Conservation (phyloP, 2,329 filamentous ascomycete genomes). For the Penicillium brasilianum region DNA sequence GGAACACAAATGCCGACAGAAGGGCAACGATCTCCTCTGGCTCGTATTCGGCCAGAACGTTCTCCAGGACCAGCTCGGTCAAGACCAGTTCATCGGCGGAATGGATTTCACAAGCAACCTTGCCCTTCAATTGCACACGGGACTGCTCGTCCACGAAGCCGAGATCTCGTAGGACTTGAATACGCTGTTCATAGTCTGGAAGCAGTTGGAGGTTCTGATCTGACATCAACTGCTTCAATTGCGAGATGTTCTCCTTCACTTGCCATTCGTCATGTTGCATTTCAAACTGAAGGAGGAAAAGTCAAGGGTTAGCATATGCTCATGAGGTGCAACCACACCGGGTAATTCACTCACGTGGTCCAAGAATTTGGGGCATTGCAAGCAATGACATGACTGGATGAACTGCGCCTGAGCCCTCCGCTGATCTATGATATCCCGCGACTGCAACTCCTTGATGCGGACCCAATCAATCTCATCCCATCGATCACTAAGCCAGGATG, state of each 20-base stretch:
- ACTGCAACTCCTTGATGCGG: slow-evolving; percentile 78
- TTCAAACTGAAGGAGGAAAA: slow-evolving; percentile 67
- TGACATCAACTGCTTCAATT: slow-evolving; percentile 85
- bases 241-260: slow-evolving; percentile 89
- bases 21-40: slow-evolving; percentile 95
- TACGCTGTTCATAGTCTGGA: slow-evolving; percentile 94
- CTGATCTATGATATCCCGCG: slow-evolving; percentile 79
- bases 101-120: slow-evolving; percentile 97
- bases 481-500: slow-evolving; percentile 71
- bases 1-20: slow-evolving; percentile 93
- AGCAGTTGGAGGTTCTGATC: slow-evolving; percentile 95
- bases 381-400: slow-evolving; percentile 68
- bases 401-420: slow-evolving; percentile 66
- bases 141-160: slow-evolving; percentile 87
- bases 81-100: slow-evolving; percentile 95
- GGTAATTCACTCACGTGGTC: slow-evolving; percentile 72
- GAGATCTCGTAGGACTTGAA: slow-evolving; percentile 87
- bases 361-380: slow-evolving; percentile 76
- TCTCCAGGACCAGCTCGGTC: slow-evolving; percentile 94
- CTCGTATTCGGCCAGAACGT: slow-evolving; percentile 92
- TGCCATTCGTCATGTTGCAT: slow-evolving; percentile 98
- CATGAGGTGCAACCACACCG: not conserved
- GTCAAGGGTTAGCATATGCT: slow-evolving; percentile 3
- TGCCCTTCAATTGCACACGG: slow-evolving; percentile 93
- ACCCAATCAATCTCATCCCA: slow-evolving; percentile 87